Conservation (phyloP, 225 moss, liverwort and hornwort species). For the Polytrichum commune region DNA sequence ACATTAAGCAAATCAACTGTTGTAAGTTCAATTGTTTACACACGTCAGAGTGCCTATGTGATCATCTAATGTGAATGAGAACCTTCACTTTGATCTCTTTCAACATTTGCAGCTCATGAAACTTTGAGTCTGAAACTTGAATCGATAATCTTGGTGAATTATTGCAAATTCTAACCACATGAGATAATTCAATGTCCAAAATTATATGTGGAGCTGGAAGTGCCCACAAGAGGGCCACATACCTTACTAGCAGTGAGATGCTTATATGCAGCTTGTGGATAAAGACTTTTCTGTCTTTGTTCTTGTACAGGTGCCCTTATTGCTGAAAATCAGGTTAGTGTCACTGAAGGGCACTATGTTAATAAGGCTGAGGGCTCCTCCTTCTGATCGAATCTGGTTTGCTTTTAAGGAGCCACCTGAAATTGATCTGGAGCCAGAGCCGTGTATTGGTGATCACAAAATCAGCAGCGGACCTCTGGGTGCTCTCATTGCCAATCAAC, state of each 20-base stretch:
- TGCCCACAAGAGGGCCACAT: too few species aligned
- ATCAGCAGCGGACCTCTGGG: slow-evolving; percentile 80
- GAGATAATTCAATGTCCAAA: too few species aligned
- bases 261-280: not conserved
- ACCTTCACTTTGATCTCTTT: too few species aligned
- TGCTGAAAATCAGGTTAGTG: slow-evolving; percentile 69
- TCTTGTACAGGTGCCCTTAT: slow-evolving; percentile 73
- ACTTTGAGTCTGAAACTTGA: too few species aligned
- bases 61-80: not conserved
- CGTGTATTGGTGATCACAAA: slow-evolving; percentile 87
- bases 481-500: slow-evolving; percentile 74
- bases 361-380: slow-evolving; percentile 80
- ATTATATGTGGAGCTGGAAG: too few species aligned
- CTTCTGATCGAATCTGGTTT: slow-evolving; percentile 96
- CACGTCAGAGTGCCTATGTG: too few species aligned
- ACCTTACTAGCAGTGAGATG: not conserved
- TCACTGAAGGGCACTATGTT: slow-evolving; percentile 75
- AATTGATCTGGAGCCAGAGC: slow-evolving; percentile 74
- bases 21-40: too few species aligned
- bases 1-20: too few species aligned
- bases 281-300: not conserved
- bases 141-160: not conserved
- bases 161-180: too few species aligned
- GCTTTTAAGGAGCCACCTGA: slow-evolving; percentile 81
- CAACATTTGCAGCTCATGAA: too few species aligned